Evolutionary conservation across 106 monocot genomes (phyloP), one percentile per base, ranked within the genome.

Genomic region (Apostasia shenzhenica): DNA sequence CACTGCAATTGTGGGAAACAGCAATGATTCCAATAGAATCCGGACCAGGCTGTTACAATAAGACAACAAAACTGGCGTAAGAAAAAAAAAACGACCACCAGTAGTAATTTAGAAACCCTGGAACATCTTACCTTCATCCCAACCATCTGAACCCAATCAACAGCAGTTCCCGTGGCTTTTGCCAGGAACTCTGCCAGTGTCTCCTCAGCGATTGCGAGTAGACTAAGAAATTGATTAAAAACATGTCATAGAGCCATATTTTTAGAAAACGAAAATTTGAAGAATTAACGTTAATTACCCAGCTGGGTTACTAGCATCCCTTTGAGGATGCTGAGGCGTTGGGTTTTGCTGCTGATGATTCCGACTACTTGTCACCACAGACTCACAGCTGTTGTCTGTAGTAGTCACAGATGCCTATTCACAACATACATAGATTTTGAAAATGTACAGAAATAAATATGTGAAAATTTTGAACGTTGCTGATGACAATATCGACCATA

Each of bases 1-100:
- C 94, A 90, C 87, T 75, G 66, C 90, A 87, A 81, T 88, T 90
- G 85, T 87, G 87, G 59, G 90, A 94, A 85, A 94, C 87, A 85
- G 94, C 94, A 73, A 94, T 76, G 94, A 94, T 90, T 85, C 94
- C 94, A 83, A 90, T 83, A 76, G 94, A 94, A 94, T 94, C 94
- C 94, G 94, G 94, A 94, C 94, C 94, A 94, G 94, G 94, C 94
- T 94, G 63, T 48, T 69, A 67, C 41, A 60, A 51, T 41, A 45
- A 45, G 2, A 61, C 9, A 61, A 61, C 45, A 51, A 67, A 63
- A 45, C 8, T 12, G 4, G 11, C 39, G 55, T 11, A 4, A 6
- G 52, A 52, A 10, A 52, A 67, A 67, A 7, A 54, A 7, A 38
- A 38, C 14, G 1, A 11, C 13, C 60, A 8, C 8, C 14, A 2